These are phyloP conservation scores for Tirmania nivea DNA, from an alignment of 495 filamentous ascomycete genomes.

Conservation along the genomic window DNA sequence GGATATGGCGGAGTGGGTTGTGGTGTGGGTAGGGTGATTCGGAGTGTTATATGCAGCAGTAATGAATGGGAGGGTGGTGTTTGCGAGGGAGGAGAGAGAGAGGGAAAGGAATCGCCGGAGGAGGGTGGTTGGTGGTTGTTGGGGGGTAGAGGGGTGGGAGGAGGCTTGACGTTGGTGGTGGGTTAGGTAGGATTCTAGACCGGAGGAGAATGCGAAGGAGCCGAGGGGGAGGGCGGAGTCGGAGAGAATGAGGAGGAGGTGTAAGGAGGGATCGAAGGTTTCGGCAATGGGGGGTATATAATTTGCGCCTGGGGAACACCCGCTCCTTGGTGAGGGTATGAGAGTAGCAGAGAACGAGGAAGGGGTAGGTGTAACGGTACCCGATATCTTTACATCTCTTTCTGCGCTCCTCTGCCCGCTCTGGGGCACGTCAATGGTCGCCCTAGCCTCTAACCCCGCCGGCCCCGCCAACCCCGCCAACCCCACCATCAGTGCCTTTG, in stretches of 20 bases:
- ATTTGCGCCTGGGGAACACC: no score
- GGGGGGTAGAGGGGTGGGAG: conserved; percentile 16
- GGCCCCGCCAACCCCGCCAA: no score
- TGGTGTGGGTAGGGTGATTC: conserved; percentile 19
- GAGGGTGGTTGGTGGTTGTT: conserved; percentile 20
- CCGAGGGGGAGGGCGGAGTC: conserved; percentile 91
- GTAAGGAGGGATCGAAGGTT: conserved; percentile 14
- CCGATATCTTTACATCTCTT: no score
- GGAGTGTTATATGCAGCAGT: conserved; percentile 52
- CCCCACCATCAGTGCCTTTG: no score
- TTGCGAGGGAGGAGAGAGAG: conserved; percentile 55
- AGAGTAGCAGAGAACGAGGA: no score
- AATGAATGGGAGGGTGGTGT: conserved; percentile 65
- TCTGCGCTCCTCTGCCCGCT: no score
- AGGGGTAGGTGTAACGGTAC: no score
- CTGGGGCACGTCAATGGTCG: no score
- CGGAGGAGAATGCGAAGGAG: conserved; percentile 88
- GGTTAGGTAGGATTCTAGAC: conserved; percentile 80
- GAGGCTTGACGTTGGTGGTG: conserved; percentile 29
- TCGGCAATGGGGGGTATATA: neutral
- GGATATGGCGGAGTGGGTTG: neutral
- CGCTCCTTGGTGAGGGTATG: no score
- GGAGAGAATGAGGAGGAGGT: conserved; percentile 74
- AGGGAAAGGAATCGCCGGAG: conserved; percentile 59
- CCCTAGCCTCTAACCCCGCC: no score